These are phyloP conservation scores for Sabuloglossum arenarium DNA, from an alignment of 495 filamentous ascomycete species.

Conservation along the genomic window DNA sequence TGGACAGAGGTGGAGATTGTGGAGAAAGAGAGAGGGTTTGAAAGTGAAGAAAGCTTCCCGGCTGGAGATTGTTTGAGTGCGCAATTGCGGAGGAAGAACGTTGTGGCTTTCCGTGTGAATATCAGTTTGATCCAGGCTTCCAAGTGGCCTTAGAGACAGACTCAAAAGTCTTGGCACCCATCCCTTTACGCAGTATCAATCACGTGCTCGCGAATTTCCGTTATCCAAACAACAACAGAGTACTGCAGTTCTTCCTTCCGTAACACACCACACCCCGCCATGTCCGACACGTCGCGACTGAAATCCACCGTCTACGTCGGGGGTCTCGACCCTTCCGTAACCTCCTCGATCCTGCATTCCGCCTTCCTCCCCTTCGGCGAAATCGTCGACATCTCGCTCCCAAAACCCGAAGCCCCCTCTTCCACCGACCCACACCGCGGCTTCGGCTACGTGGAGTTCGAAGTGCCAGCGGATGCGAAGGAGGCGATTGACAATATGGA, in stretches of 20 bases:
- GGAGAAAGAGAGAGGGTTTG: background rate
- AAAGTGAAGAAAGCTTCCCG: background rate
- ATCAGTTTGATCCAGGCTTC: background rate
- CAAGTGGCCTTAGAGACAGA: background rate
- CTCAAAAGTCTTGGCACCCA: background rate
- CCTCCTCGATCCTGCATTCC: conserved; percentile 50
- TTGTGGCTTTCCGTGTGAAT: background rate
- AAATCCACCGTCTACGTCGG: conserved; percentile 85
- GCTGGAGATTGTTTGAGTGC: background rate
- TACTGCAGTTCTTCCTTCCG: background rate
- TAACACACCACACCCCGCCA: conserved; percentile 18
- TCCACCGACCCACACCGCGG: conserved; percentile 59
- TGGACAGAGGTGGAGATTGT: background rate
- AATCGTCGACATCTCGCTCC: conserved; percentile 72
- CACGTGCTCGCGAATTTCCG: background rate
- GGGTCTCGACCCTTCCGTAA: conserved; percentile 65
- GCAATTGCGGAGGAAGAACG: background rate
- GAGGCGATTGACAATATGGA: conserved; percentile 99
- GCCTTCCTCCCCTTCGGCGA: conserved; percentile 95
- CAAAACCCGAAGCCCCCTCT: conserved; percentile 56
- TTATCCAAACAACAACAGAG: no score
- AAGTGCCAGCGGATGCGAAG: conserved; percentile 62
- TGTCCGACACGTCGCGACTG: conserved; percentile 66
- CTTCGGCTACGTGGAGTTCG: conserved; percentile 94
- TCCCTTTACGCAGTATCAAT: background rate